Percentiles rank a stretch among this genome's conserved stretches.
Evolutionary conservation across 2,329 filamentous ascomycete genomes (phyloP).

Genomic region (Exophiala viscosa): DNA sequence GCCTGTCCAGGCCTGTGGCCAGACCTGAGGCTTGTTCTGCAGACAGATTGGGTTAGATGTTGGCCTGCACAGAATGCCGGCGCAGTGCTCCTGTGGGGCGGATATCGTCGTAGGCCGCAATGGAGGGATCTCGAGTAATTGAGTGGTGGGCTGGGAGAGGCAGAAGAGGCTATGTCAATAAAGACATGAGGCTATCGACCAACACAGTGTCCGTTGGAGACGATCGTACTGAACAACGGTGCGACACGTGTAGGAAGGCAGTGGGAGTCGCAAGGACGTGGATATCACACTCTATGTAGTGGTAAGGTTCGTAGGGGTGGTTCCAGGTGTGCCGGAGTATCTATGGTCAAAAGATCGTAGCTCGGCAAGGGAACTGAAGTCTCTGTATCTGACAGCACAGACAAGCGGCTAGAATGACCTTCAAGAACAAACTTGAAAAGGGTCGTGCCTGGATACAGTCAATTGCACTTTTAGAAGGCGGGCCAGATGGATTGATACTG

Average conservation of each 20-base stretch:
- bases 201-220: too few relatives aligned
- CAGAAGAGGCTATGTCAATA: too few relatives aligned
- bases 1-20: slow-evolving; percentile 47
- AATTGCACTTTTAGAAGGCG: neutral
- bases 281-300: too few relatives aligned
- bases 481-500: neutral
- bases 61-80: neutral
- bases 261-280: too few relatives aligned
- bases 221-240: too few relatives aligned
- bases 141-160: too few relatives aligned
- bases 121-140: neutral
- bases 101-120: neutral
- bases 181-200: too few relatives aligned
- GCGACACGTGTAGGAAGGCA: too few relatives aligned
- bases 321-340: too few relatives aligned
- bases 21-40: slow-evolving; percentile 43
- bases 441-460: neutral
- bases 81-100: neutral
- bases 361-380: too few relatives aligned
- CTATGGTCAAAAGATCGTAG: too few relatives aligned
- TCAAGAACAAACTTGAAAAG: neutral
- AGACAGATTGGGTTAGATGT: slow-evolving; percentile 39
- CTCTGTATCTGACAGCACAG: slow-evolving; percentile 16
- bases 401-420: neutral
- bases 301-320: too few relatives aligned